Conservation (phyloP, 2,329 filamentous ascomycete species). For the Apiospora malaysiana region DNA sequence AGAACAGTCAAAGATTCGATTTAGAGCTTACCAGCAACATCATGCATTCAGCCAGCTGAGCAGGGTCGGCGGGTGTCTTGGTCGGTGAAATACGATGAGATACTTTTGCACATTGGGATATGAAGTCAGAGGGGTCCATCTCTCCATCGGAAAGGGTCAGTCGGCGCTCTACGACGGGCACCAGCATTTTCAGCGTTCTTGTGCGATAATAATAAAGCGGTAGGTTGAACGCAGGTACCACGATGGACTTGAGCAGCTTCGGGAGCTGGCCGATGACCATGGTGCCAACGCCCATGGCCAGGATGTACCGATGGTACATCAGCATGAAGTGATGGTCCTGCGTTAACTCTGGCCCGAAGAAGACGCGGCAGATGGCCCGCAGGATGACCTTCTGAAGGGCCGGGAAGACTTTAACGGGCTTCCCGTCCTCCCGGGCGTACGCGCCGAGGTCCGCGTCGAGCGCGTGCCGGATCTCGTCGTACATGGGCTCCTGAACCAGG, state of each 20-base stretch:
- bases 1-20: too few species aligned
- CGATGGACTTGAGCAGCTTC: neutral
- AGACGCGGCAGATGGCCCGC: neutral
- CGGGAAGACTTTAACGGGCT: neutral
- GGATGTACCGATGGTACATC: neutral
- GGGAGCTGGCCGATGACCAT: neutral
- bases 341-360: neutral
- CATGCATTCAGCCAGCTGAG: neutral
- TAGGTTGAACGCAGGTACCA: neutral
- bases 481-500: constrained; percentile 3
- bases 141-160: neutral
- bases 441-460: neutral
- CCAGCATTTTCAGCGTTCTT: neutral
- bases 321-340: neutral
- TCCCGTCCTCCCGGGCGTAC: neutral
- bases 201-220: neutral
- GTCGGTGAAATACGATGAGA: neutral
- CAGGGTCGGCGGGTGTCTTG: neutral
- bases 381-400: neutral
- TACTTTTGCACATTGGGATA: neutral
- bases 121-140: neutral
- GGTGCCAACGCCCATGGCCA: neutral
- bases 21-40: neutral
- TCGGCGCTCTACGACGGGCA: neutral
- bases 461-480: neutral